Base-by-base conservation (phyloP, 108 stramenopile species). In the Cyclotella choctawhatcheeana region DNA sequence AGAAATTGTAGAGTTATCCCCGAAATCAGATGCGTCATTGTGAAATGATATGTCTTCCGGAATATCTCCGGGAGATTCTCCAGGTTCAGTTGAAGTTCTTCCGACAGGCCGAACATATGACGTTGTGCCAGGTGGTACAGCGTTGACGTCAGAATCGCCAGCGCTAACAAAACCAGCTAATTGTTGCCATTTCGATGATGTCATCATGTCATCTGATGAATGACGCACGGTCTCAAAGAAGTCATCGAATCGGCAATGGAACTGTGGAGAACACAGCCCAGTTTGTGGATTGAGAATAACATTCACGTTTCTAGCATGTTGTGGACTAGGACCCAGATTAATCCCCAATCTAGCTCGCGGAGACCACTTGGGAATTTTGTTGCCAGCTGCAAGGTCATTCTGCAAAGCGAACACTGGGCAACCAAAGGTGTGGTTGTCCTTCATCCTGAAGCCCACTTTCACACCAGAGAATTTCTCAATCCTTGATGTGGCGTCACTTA, bases 181-280 rank as follows among this genome's bases (percentile, higher is more conserved):
- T n/a, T n/a, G 12, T 14, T 50, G 6, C 17, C 48, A 50, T 17
- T 10, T 14, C 18, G 48, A 14, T 50, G 48, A 50, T 17, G 48
- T 20, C 48, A 18, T 4, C 4, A 20, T n/a, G 4, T 50, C 48
- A 50, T 50, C 4, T 10, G 4, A 7, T 10, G 37, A 40, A 40
- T 40, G 37, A 50, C 48, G 17, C 4, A 44, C 33, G 0, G 83
- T 79, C 2, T 80, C 74, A 44, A 74, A 84, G 52, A 64, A 40
- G 20, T 55, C 61, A 50, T 84, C 69, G 50, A 62, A 74, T 20
- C 45, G 24, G 37, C 55, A 33, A 26, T 83, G 82, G 51, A 78
- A 83, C 37, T 83, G 82, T 10, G 76, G 82, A 13, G 73, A 78
- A 0, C 70, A 68, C 8, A 73, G 67, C 0, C 77, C 82, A 18